Evolutionary conservation across 73 alveolate species (phyloP), one percentile per base, ranked within the genome.

Genomic region (Urostyla sp.): DNA sequence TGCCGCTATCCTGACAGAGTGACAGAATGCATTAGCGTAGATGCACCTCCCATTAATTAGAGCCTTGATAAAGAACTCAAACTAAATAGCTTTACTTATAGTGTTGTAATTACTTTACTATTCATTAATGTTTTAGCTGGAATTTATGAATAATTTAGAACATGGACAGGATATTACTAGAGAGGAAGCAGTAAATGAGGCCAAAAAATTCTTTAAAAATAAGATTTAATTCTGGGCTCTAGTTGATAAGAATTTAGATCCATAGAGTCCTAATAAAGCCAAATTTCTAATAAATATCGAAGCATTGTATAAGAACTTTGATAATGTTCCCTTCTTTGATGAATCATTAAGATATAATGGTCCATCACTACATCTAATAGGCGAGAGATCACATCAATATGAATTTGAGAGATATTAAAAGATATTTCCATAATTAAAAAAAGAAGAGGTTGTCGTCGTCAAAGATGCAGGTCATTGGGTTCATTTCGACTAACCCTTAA

Each of bases 401-500:
- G 35, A 18, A 1, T 24, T 8, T 24, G 46, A 50, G 21, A 60
- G 2, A 26, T 75, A 44, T 36, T 30, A 40, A 35, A 51, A 84
- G 35, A 51, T 28, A 0, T 57, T 75, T 18, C 84, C 92, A 1
- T 36, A 60, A 1, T 35, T 63, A 5, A 26, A 46, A 0, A 84
- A 69, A 1, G 84, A 58, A 0, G 80, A 74, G 45, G 24, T 84
- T 0, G 61, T 23, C 0, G 82, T 75, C 28, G 76, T 84, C 23
- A 48, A 15, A 18, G 85, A 55, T 8, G 92, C 85, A 6, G 88
- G 92, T 4, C 92, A 84, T 46, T 84, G 92, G 92, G 87, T 84
- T 0, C 92, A 84, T 31, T 74, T 75, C 34, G 92, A 84, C 26
- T 44, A 75, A 50, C 87, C 78, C 24, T 38, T 76, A 1, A 84